Evolutionary conservation across 2,329 filamentous ascomycete genomes (phyloP), one percentile per base, ranked within the genome.

Genomic region (Aulographum hederae): DNA sequence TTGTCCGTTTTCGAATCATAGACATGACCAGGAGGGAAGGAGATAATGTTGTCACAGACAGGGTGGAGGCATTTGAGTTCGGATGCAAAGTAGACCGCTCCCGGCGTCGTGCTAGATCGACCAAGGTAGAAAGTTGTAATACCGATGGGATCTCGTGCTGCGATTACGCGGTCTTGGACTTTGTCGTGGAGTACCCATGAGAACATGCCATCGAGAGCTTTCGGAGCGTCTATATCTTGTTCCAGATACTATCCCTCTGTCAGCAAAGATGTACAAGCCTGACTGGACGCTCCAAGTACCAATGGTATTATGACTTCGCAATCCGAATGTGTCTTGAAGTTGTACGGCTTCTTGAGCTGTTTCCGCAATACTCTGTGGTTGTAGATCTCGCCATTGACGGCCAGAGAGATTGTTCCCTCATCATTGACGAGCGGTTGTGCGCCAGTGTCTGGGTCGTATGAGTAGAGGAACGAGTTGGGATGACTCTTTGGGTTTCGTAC

Each of bases 341-440:
- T 76, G 59, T 94, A 94, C 23, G 74, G 69, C 37, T 65, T 72
- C 60, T 81, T 81, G 46, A 94, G 64, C 46, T 65, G 65, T 62
- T 94, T 95, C 52, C 89, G 78, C 49, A 98, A 67, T 48, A 93
- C 71, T 52, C 86, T 79, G 63, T 98, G 89, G 73, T 98, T 98
- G 69, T 98, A 98, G 54, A 98, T 98, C 57, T 98, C 89, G 59
- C 89, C 89, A 58, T 98, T 98, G 71, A 95, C 89, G 41, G 89
- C 86, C 38, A 98, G 73, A 41, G 86, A 75, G 47, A 98, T 76
- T 46, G 67, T 77, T 42, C 74, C 77, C 54, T 95, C 86, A 43
- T 82, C 73, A 64, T 84, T 95, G 65, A 86, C 78, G 42, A 98
- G 67, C 41, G 89, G 89, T 61, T 98, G 89, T 32, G 89, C 86